Evolutionary conservation across 345 rosid genomes (phyloP).

Genomic region (Eucalyptus fibrosa): DNA sequence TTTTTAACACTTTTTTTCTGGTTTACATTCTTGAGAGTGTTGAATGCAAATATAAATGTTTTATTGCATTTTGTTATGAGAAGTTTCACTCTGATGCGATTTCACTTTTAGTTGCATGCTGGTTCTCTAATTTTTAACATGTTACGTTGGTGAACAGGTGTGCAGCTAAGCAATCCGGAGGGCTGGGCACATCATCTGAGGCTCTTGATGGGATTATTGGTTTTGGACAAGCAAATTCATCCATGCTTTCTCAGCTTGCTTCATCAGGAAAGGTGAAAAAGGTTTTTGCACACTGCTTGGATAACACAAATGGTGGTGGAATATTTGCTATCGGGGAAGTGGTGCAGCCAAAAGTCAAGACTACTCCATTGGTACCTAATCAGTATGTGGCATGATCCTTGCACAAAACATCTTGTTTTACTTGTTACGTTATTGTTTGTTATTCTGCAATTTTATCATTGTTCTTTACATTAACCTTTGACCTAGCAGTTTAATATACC

Average conservation of each 20-base stretch:
- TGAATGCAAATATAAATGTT: neutral
- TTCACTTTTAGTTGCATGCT: neutral
- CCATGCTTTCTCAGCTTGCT: constrained; percentile 80
- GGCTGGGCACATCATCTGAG: constrained; percentile 30
- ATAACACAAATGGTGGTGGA: constrained; percentile 68
- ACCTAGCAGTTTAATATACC: neutral
- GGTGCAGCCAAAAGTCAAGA: constrained; percentile 49
- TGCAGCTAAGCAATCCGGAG: constrained; percentile 69
- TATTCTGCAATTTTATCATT: neutral
- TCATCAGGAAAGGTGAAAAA: constrained; percentile 45
- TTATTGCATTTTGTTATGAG: neutral
- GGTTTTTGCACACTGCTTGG: constrained; percentile 78
- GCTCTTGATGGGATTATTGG: constrained; percentile 93
- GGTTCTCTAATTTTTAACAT: neutral
- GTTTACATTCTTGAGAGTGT: neutral
- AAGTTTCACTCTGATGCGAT: neutral
- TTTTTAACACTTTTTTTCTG: neutral
- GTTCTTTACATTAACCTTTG: neutral
- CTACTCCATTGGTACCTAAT: constrained; percentile 68
- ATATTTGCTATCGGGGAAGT: constrained; percentile 71
- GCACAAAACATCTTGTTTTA: neutral
- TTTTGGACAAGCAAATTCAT: constrained; percentile 79
- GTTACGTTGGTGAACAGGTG: constrained; percentile 27
- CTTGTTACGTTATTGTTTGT: neutral
- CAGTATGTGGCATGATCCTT: constrained; percentile 37